These are phyloP conservation scores for Coemansia sp. DNA, from an alignment of 192 early-diverging fungal species.

Conservation along the genomic window DNA sequence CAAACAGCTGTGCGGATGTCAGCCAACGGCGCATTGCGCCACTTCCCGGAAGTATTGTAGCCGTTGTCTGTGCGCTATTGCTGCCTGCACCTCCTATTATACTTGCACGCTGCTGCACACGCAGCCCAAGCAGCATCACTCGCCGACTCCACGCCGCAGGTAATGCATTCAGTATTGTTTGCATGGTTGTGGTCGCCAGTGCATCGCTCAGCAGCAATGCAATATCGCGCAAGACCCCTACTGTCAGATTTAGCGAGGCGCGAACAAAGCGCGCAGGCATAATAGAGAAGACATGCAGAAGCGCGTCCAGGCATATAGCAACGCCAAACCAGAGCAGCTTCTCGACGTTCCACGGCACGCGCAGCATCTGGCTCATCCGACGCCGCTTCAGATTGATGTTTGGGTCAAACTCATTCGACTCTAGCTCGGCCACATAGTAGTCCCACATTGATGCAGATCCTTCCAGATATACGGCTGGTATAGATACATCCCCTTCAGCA, in stretches of 20 bases:
- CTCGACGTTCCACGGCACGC: constrained; percentile 84
- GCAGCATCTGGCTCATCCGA: constrained; percentile 82
- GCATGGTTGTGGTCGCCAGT: constrained; percentile 7
- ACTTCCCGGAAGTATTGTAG: constrained; percentile 6
- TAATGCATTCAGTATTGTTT: constrained; percentile 11
- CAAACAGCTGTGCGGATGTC: constrained; percentile 81
- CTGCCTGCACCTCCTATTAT: constrained; percentile 19
- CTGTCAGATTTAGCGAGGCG: constrained; percentile 52
- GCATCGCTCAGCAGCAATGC: constrained; percentile 12
- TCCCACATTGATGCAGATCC: constrained; percentile 51
- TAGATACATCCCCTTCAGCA: constrained; percentile 12
- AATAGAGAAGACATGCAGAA: constrained; percentile 93
- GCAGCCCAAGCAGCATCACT: constrained; percentile 9
- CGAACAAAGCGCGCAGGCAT: constrained; percentile 82
- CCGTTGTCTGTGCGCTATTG: neutral
- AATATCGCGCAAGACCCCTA: constrained; percentile 18
- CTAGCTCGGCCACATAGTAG: constrained; percentile 50
- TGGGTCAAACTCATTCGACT: constrained; percentile 62
- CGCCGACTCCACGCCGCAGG: constrained; percentile 27
- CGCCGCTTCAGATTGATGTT: constrained; percentile 84
- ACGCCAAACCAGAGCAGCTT: constrained; percentile 93
- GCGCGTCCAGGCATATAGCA: constrained; percentile 90
- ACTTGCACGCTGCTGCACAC: neutral
- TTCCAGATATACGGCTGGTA: constrained; percentile 49
- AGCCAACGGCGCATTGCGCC: constrained; percentile 55